Base-by-base conservation (phyloP, 2,329 filamentous ascomycete genomes). In the Trichoderma simmonsii region DNA sequence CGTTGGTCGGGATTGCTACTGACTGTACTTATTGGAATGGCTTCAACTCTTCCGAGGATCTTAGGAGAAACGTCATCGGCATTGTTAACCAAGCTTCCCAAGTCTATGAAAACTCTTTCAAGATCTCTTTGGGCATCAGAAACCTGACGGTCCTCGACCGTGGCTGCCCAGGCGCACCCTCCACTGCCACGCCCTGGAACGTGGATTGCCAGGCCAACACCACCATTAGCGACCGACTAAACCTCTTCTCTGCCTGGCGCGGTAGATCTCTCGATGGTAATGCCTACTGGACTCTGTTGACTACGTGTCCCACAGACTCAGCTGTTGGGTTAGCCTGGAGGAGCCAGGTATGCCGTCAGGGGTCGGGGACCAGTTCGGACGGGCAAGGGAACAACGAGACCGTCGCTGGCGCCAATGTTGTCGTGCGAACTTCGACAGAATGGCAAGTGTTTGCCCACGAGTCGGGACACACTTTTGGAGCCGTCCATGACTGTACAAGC, bases 371-470 rank as follows among this genome's bases (percentile, higher is more conserved):
- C 6, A 86, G 89, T 24, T 83, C 86, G 56, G 76, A 74, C 32
- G 83, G 82, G 30, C 84, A 85, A 32, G 84, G 84, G 3, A 83
- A 82, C 34, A 88, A 88, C 73, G 92, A 96, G 81, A 93, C 90
- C 1, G 92, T 97, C 34, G 91, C 92, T 24, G 93, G 93, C 36
- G 91, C 95, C 73, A 98, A 98, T 79, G 93, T 99, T 1, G 94
- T 99, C 26, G 91, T 96, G 30, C 90, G 90, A 74, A 97, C 94
- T 0, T 86, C 88, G 26, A 92, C 90, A 3, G 95, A 97, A 79
- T 98, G 95, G 95, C 94, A 98, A 80, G 92, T 98, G 72, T 93
- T 98, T 81, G 95, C 95, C 34, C 95, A 98, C 80, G 95, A 98
- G 82, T 91, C 91, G 3, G 95, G 95, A 1, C 95, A 98, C 81